A percentile compares a stretch with the other conserved stretches of the same genome.
These are phyloP conservation scores for Chondrus crispus DNA, from an alignment of 23 red algal genomes.

Conservation along the genomic window DNA sequence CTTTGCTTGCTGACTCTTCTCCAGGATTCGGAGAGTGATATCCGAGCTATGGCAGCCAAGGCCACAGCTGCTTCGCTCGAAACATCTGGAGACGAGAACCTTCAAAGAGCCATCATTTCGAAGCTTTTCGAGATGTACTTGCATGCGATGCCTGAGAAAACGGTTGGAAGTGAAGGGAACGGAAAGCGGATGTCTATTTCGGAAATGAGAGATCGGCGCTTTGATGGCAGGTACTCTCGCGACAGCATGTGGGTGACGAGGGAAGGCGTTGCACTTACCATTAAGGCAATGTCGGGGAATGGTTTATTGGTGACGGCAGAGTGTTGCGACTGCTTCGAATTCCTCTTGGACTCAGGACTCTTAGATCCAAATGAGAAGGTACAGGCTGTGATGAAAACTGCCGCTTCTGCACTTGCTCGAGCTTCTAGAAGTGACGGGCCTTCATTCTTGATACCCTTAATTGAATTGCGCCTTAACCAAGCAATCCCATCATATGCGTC, in stretches of 20 bases:
- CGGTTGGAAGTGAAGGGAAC: background rate
- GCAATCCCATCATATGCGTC: background rate
- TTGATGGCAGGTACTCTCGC: too few species aligned
- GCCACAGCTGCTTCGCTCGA: slow-evolving; percentile 53
- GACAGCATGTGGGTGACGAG: slow-evolving; percentile 65
- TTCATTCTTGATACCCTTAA: slow-evolving; percentile 63
- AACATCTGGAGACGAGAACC: slow-evolving; percentile 29
- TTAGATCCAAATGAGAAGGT: slow-evolving; percentile 77
- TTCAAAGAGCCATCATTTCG: slow-evolving; percentile 25
- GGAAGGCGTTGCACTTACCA: slow-evolving; percentile 67
- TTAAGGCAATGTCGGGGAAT: slow-evolving; percentile 48
- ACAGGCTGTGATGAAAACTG: slow-evolving; percentile 47
- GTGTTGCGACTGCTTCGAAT: slow-evolving; percentile 62
- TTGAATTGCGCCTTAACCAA: slow-evolving; percentile 74
- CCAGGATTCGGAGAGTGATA: slow-evolving; percentile 37
- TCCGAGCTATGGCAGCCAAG: slow-evolving; percentile 61
- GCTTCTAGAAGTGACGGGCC: slow-evolving; percentile 46
- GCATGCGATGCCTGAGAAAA: background rate
- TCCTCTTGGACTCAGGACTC: slow-evolving; percentile 70
- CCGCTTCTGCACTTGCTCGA: slow-evolving; percentile 62
- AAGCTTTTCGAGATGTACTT: slow-evolving; percentile 68
- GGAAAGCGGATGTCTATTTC: too few species aligned
- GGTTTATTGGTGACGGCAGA: slow-evolving; percentile 56
- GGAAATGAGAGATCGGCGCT: too few species aligned
- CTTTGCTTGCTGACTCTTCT: slow-evolving; percentile 41